Percentiles rank a stretch among this genome's conserved stretches.
These are phyloP conservation scores for Mallotus repandus DNA, from an alignment of 441 rosid species.

Conservation along the genomic window DNA sequence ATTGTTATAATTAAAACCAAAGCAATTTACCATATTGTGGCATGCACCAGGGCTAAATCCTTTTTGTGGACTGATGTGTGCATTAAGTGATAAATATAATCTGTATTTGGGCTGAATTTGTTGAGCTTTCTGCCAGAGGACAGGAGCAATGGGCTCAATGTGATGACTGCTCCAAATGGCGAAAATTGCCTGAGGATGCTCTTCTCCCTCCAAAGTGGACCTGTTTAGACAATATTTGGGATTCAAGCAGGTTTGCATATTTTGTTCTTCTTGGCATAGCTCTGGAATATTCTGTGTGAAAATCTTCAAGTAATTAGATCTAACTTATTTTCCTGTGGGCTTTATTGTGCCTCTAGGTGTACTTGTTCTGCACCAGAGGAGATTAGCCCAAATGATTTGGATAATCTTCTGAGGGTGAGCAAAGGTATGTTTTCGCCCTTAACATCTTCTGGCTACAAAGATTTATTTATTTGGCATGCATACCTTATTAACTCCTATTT, in stretches of 20 bases:
- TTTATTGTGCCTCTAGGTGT: slow-evolving; percentile 45
- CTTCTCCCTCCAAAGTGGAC: slow-evolving; percentile 83
- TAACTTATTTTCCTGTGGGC: slow-evolving; percentile 6
- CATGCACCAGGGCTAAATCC: background rate
- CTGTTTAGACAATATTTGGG: slow-evolving; percentile 80
- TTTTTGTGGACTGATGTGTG: slow-evolving; percentile 1
- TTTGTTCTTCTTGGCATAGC: background rate
- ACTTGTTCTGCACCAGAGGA: slow-evolving; percentile 70
- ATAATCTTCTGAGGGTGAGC: slow-evolving; percentile 45
- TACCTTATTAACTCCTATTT: too few species aligned
- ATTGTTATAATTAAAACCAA: background rate
- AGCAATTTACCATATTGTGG: background rate
- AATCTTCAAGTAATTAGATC: background rate
- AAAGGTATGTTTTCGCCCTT: slow-evolving; percentile 48
- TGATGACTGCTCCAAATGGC: slow-evolving; percentile 90
- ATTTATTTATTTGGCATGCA: too few species aligned
- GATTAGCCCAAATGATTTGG: slow-evolving; percentile 61
- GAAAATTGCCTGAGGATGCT: slow-evolving; percentile 68
- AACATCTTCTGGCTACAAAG: slow-evolving; percentile 5
- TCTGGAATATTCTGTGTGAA: slow-evolving; percentile 8
- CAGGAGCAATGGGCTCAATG: slow-evolving; percentile 87
- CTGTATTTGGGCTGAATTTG: slow-evolving; percentile 13
- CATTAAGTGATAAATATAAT: background rate
- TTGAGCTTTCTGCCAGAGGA: slow-evolving; percentile 39
- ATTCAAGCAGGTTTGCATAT: slow-evolving; percentile 52